A percentile compares a stretch with the other conserved stretches of the same genome.
phyloP scores from a whole-genome alignment of 805 yeast species.

The Teunomyces funiuensis region DNA sequence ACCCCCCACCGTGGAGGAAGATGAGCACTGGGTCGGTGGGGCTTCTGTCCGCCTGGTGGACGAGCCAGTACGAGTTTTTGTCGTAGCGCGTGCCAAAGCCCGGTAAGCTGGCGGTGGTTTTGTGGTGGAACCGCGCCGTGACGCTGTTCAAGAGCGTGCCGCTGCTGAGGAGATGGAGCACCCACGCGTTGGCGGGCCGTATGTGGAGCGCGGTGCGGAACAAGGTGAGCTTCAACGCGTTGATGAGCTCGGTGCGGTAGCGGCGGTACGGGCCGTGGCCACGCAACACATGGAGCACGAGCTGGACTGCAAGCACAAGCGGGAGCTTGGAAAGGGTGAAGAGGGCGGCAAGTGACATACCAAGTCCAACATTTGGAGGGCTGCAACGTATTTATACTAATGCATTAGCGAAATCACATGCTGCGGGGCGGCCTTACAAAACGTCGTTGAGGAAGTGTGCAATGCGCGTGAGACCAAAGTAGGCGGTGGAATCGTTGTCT shows the following conservation, averaged over 20 bases:
- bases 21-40: constrained; percentile 30
- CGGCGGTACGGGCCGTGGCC: constrained; percentile 17
- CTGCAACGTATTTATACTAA: too few species aligned
- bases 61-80: constrained; percentile 33
- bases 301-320: constrained; percentile 10
- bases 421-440: background rate
- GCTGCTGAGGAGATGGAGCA: background rate
- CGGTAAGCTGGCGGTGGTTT: constrained; percentile 16
- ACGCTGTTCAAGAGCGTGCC: constrained; percentile 8
- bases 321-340: constrained; percentile 13
- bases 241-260: constrained; percentile 10
- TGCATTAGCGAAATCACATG: too few species aligned
- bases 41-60: constrained; percentile 23
- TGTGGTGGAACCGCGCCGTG: constrained; percentile 1
- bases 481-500: constrained; percentile 12
- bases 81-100: constrained; percentile 34
- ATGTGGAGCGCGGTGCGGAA: constrained; percentile 6
- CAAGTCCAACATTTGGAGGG: too few species aligned
- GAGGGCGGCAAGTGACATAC: too few species aligned
- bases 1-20: constrained; percentile 43
- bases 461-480: constrained; percentile 25
- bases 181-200: background rate
- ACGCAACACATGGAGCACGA: constrained; percentile 13
- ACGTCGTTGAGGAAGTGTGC: constrained; percentile 24
- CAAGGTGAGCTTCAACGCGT: constrained; percentile 15